Conservation (phyloP, 805 yeast species). For the Kregervanrija delftensis region DNA sequence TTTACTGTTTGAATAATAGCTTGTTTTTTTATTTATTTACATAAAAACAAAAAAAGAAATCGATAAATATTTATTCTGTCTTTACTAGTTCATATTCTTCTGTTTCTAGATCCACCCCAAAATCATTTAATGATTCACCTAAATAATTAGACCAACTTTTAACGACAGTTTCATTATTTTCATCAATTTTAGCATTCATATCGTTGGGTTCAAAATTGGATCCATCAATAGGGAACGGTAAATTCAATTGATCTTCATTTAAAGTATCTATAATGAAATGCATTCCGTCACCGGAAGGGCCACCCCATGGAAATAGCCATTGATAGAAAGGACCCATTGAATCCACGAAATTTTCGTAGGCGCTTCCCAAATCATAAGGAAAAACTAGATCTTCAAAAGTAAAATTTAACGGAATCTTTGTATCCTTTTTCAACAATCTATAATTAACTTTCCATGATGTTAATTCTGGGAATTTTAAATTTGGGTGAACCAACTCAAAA, state of each 20-base stretch:
- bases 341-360: constrained; percentile 43
- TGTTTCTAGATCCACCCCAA: constrained; percentile 77
- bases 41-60: too few relatives aligned
- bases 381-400: constrained; percentile 64
- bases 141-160: constrained; percentile 59
- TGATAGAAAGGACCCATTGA: constrained; percentile 55
- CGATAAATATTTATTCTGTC: background rate
- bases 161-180: constrained; percentile 11
- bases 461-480: constrained; percentile 32
- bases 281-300: constrained; percentile 55
- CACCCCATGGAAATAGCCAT: constrained; percentile 72
- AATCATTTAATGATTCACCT: constrained; percentile 82
- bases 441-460: constrained; percentile 37
- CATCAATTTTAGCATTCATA: constrained; percentile 6
- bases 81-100: constrained; percentile 29
- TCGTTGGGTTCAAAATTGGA: constrained; percentile 25
- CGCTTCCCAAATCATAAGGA: constrained; percentile 70
- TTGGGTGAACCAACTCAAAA: constrained; percentile 32
- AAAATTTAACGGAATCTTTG: constrained; percentile 28
- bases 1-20: too few relatives aligned
- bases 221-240: constrained; percentile 96
- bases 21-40: too few relatives aligned
- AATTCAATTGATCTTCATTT: constrained; percentile 50
- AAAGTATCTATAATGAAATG: constrained; percentile 49
- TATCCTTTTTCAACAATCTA: constrained; percentile 14